Evolutionary conservation across 495 filamentous ascomycete species (phyloP), one percentile per base, ranked within the genome.

Genomic region (Monascus purpureus): DNA sequence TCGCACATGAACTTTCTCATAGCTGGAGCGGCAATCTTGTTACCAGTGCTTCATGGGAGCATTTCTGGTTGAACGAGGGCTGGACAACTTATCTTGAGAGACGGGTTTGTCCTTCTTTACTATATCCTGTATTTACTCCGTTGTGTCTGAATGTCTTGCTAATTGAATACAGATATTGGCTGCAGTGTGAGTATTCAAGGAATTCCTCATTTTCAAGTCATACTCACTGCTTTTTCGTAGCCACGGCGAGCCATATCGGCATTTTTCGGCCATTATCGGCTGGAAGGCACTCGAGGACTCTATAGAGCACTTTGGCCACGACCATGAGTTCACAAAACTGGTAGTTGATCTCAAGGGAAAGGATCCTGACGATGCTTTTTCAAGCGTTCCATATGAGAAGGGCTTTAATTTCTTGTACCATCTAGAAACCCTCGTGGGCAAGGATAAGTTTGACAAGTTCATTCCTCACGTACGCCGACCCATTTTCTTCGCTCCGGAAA

Each of bases 11-110:
- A 54, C 67, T 97, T 14, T 67, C 74, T 29, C 88, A 96, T 53
- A 80, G 73, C 45, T 95, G 87, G 85, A 87, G 80, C 41, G 90
- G 88, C 9, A 97, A 97, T 45, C 58, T 95, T 2, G 90, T 95
- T 6, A 84, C 77, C 5, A 88, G 80, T 47, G 75, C 77, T 33
- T 85, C 75, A 19, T 97, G 90, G 90, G 85, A 95, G 53, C 87
- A 97, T 45, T 95, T 93, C 50, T 96, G 87, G 87, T 54, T 96
- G 33, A 95, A 95, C 42, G 87, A 94, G 51, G 86, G 86, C 19
- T 96, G 88, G 88, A 94, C 87, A 2, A 80, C 76, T 6, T 94
- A 96, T 49, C 72, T 95, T 6, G 90, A 97, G 55, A 72, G 88
- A 29, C 68, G 88, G 26, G 77, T 68, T 41, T 25, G 58, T 47